These are phyloP conservation scores for Clavispora fructus DNA, from an alignment of 805 yeast genomes.

Conservation along the genomic window DNA sequence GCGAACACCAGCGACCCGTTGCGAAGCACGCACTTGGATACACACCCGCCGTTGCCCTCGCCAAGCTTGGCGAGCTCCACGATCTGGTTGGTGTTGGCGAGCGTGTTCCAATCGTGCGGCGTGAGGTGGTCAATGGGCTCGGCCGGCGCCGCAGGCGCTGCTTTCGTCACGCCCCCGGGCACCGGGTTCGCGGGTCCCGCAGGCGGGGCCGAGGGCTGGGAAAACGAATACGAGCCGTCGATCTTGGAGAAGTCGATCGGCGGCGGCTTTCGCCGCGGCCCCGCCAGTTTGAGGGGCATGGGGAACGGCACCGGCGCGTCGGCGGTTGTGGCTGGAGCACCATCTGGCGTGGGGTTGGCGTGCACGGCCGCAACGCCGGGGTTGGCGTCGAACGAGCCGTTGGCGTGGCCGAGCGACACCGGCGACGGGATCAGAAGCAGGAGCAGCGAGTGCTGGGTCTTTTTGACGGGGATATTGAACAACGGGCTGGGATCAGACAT, in stretches of 20 bases:
- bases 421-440: constrained; percentile 28
- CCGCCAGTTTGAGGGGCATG: not conserved
- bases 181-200: not conserved
- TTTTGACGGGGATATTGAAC: constrained; percentile 29
- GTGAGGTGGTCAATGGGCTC: constrained; percentile 48
- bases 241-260: constrained; percentile 37
- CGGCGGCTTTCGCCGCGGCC: constrained; percentile 34
- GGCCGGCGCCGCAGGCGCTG: not conserved
- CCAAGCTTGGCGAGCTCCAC: constrained; percentile 70
- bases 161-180: not conserved
- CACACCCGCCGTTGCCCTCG: constrained; percentile 94
- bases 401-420: constrained; percentile 9
- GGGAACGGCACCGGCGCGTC: not conserved
- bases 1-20: constrained; percentile 71
- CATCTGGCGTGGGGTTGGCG: too few relatives aligned
- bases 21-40: constrained; percentile 66
- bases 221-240: constrained; percentile 20
- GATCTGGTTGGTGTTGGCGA: constrained; percentile 57
- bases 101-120: constrained; percentile 68
- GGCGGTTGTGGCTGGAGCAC: not conserved
- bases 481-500: constrained; percentile 19
- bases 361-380: not conserved
- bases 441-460: constrained; percentile 17
- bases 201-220: constrained; percentile 1
- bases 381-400: not conserved